phyloP scores from a whole-genome alignment of 108 stramenopile genomes.

The Cylindrotheca fusiformis region DNA sequence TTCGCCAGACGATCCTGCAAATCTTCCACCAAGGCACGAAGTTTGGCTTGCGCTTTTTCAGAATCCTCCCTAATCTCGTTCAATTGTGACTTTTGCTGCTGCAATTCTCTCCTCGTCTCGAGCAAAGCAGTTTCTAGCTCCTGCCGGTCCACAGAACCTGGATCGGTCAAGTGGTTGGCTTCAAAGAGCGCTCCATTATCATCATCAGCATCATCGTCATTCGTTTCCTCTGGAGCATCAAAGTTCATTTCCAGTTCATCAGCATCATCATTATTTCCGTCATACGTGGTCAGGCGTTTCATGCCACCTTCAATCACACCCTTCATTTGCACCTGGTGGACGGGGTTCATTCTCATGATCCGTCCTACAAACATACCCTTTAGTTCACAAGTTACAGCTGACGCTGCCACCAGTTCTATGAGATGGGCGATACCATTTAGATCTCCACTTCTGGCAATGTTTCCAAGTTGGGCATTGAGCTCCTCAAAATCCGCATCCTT shows the following conservation, averaged over 20 bases:
- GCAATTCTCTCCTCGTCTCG: slow-evolving; percentile 68
- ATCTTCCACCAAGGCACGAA: slow-evolving; percentile 75
- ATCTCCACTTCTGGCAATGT: slow-evolving; percentile 51
- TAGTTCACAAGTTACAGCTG: slow-evolving; percentile 78
- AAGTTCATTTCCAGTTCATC: slow-evolving; percentile 47
- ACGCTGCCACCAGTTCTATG: slow-evolving; percentile 81
- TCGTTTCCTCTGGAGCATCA: slow-evolving; percentile 18
- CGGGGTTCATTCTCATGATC: slow-evolving; percentile 70
- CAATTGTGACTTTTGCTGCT: slow-evolving; percentile 56
- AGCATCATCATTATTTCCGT: slow-evolving; percentile 33
- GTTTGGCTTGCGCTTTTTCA: slow-evolving; percentile 65
- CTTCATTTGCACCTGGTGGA: slow-evolving; percentile 72
- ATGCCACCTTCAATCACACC: slow-evolving; percentile 64
- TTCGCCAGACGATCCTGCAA: slow-evolving; percentile 73
- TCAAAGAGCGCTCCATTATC: slow-evolving; percentile 25
- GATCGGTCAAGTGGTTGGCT: slow-evolving; percentile 31
- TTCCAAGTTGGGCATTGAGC: slow-evolving; percentile 25
- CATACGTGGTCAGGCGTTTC: slow-evolving; percentile 48
- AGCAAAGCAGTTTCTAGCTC: slow-evolving; percentile 50
- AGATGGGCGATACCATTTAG: slow-evolving; percentile 47
- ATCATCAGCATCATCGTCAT: slow-evolving; percentile 34
- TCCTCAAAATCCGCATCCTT: slow-evolving; percentile 66
- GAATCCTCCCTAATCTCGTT: slow-evolving; percentile 54
- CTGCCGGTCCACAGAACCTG: slow-evolving; percentile 32
- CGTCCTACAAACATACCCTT: slow-evolving; percentile 62